Percentiles rank a stretch among this genome's conserved stretches.
These are phyloP conservation scores for Ogataea nakhonphanomensis DNA, from an alignment of 805 yeast genomes.

Conservation along the genomic window DNA sequence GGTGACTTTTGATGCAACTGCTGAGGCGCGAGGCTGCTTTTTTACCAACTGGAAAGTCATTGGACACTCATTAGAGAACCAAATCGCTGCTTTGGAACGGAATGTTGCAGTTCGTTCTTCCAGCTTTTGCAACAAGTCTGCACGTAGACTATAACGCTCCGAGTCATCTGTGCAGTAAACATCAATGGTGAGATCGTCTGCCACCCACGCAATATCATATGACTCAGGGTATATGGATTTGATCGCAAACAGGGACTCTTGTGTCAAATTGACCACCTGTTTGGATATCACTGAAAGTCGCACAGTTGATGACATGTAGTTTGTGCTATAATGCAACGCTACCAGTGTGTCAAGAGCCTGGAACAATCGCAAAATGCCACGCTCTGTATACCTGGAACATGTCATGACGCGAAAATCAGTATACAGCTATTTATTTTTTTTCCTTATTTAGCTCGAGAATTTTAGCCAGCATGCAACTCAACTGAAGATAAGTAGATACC, in stretches of 20 bases:
- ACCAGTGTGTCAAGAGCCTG: constrained; percentile 19
- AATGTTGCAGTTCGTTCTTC: constrained; percentile 11
- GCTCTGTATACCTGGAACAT: neutral
- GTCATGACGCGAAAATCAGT: constrained; percentile 9
- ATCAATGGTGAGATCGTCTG: constrained; percentile 18
- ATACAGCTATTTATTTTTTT: neutral
- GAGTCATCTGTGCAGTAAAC: constrained; percentile 7
- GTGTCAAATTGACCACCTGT: constrained; percentile 14
- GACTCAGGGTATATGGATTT: constrained; percentile 20
- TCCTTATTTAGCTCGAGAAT: constrained; percentile 20
- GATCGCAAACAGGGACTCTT: constrained; percentile 11
- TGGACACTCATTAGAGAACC: constrained; percentile 1
- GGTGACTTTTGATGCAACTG: constrained; percentile 4
- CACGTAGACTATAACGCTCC: constrained; percentile 4
- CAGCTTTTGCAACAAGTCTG: constrained; percentile 13
- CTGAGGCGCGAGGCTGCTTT: neutral
- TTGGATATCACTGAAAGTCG: constrained; percentile 17
- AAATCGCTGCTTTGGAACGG: constrained; percentile 4
- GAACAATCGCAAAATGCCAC: constrained; percentile 11
- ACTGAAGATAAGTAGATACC: constrained; percentile 79
- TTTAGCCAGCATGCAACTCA: constrained; percentile 77
- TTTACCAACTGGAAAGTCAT: constrained; percentile 1
- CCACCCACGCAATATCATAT: constrained; percentile 7
- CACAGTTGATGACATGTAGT: constrained; percentile 18
- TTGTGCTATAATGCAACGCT: constrained; percentile 24